A percentile compares a stretch with the other conserved stretches of the same genome.
These are phyloP conservation scores for Penicillium sp. DNA, from an alignment of 2,329 filamentous ascomycete species.

Conservation along the genomic window DNA sequence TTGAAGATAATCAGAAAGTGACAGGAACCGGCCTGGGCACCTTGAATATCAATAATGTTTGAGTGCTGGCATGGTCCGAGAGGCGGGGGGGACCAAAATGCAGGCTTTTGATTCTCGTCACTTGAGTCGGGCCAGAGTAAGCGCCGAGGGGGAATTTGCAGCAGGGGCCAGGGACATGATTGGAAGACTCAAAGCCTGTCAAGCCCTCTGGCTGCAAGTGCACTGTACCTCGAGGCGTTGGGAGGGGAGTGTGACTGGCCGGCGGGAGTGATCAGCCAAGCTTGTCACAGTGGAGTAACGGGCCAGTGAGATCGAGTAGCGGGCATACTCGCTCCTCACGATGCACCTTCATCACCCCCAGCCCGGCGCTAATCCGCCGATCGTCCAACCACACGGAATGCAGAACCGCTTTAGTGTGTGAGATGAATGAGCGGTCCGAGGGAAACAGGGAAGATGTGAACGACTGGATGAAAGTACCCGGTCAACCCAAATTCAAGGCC, in stretches of 20 bases:
- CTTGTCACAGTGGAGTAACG: conserved; percentile 36
- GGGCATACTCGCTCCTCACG: conserved; percentile 11
- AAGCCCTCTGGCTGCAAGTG: conserved; percentile 18
- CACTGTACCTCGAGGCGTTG: conserved; percentile 12
- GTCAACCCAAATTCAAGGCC: conserved; percentile 1
- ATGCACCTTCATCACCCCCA: conserved; percentile 25
- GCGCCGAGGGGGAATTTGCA: conserved; percentile 28
- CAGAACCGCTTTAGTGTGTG: conserved; percentile 29
- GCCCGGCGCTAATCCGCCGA: conserved; percentile 33
- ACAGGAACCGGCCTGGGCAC: conserved; percentile 17
- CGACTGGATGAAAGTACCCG: conserved; percentile 4
- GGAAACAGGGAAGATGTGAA: conserved; percentile 4
- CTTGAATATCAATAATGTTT: conserved; percentile 35
- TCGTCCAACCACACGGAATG: conserved; percentile 31
- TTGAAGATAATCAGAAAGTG: conserved; percentile 9
- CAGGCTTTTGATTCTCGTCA: conserved; percentile 25
- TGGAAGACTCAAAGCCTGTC: conserved; percentile 12
- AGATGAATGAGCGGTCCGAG: conserved; percentile 1
- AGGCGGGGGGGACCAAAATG: conserved; percentile 24
- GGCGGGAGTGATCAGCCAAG: conserved; percentile 25
- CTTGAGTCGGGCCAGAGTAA: conserved; percentile 28
- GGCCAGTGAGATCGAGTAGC: conserved; percentile 21
- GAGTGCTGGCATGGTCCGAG: conserved; percentile 16
- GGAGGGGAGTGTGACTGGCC: conserved; percentile 28
- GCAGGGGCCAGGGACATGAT: conserved; percentile 15